Conservation (phyloP, 352 stramenopile genomes). For the Pythium aphanidermatum region DNA sequence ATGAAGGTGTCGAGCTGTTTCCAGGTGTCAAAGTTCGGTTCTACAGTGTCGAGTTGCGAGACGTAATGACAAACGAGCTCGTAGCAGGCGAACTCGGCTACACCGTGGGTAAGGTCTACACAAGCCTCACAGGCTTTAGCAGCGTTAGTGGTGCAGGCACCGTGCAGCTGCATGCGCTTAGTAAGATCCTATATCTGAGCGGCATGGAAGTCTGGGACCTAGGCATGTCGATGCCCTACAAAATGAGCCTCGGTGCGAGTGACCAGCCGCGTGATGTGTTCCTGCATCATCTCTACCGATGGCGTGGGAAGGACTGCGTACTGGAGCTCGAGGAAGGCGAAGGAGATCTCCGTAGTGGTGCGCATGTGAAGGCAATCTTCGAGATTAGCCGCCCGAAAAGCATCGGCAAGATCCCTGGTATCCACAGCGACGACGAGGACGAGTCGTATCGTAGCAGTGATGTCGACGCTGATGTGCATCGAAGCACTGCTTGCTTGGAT, state of each 20-base stretch:
- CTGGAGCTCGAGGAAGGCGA: conserved; percentile 43
- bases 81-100: conserved; percentile 92
- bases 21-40: conserved; percentile 61
- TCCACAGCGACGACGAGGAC: conserved; percentile 16
- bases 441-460: neutral
- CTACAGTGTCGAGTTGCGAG: conserved; percentile 90
- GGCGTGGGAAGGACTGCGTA: conserved; percentile 39
- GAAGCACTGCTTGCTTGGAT: conserved; percentile 10
- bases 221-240: conserved; percentile 89
- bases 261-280: conserved; percentile 72
- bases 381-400: conserved; percentile 36
- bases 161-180: conserved; percentile 78
- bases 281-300: conserved; percentile 60
- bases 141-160: conserved; percentile 67
- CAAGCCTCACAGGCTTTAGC: conserved; percentile 80
- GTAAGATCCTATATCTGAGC: conserved; percentile 59
- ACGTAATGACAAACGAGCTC: conserved; percentile 65
- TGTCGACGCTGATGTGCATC: conserved; percentile 10
- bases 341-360: conserved; percentile 27
- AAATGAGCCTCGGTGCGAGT: conserved; percentile 68
- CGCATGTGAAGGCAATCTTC: conserved; percentile 48
- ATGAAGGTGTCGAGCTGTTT: conserved; percentile 59
- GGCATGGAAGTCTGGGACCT: conserved; percentile 85
- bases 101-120: conserved; percentile 91
- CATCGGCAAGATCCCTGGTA: conserved; percentile 15